These are phyloP conservation scores for Sarcocystis neurona DNA, from an alignment of 169 alveolate species.

Conservation along the genomic window DNA sequence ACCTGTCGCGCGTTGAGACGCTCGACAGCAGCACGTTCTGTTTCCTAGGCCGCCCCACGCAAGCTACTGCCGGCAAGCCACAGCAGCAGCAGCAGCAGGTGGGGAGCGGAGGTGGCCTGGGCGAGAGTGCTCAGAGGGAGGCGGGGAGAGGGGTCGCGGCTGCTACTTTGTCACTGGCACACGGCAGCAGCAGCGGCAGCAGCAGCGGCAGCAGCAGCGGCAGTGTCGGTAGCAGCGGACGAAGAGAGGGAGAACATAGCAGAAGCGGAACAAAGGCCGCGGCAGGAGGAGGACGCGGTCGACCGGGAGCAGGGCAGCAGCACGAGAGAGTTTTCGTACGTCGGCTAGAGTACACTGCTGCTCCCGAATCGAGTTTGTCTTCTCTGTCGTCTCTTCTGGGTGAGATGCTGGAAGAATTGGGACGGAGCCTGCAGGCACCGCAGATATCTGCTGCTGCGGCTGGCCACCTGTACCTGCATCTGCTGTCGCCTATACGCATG, in stretches of 20 bases:
- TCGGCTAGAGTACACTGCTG: neutral
- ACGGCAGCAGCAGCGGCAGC: neutral
- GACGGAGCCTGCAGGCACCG: slow-evolving; percentile 51
- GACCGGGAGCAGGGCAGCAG: neutral
- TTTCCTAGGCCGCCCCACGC: slow-evolving; percentile 9
- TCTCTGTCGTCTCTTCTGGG: slow-evolving; percentile 40
- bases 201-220: neutral
- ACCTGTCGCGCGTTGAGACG: slow-evolving; percentile 17
- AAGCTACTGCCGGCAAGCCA: neutral
- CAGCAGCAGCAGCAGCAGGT: too few relatives aligned
- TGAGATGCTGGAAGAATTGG: slow-evolving; percentile 61
- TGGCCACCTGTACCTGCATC: slow-evolving; percentile 50
- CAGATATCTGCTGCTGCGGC: slow-evolving; percentile 52
- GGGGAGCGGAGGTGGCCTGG: too few relatives aligned
- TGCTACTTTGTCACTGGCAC: too few relatives aligned
- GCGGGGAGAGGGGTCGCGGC: too few relatives aligned
- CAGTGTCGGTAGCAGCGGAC: neutral
- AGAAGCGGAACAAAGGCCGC: too few relatives aligned
- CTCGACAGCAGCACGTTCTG: slow-evolving; percentile 24
- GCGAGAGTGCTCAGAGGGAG: too few relatives aligned
- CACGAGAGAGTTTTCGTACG: slow-evolving; percentile 28
- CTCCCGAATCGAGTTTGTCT: neutral
- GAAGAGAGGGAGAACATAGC: too few relatives aligned
- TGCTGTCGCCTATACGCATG: slow-evolving; percentile 36
- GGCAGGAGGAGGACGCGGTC: too few relatives aligned